A percentile compares a stretch with the other conserved stretches of the same genome.
phyloP scores from a whole-genome alignment of 495 filamentous ascomycete species.

The Penicillium macrosclerotiorum region DNA sequence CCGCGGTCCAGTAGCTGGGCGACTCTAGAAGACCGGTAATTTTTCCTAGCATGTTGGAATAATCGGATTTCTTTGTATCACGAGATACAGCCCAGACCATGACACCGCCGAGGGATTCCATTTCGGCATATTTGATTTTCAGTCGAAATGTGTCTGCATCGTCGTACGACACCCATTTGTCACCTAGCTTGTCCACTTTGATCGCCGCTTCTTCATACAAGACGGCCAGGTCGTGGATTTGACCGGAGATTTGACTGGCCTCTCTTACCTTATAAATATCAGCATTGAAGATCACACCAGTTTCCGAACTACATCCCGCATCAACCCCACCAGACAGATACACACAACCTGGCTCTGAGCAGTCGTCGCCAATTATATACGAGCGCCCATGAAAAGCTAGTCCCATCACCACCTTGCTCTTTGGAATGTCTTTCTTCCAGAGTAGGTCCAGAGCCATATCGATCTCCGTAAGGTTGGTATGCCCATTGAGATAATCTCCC shows the following conservation, averaged over 20 bases:
- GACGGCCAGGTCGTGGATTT: too few relatives aligned
- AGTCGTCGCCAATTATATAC: conserved; percentile 7
- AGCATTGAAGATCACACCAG: conserved; percentile 15
- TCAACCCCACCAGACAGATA: conserved; percentile 16
- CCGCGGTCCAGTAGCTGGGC: too few relatives aligned
- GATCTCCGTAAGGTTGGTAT: conserved; percentile 45
- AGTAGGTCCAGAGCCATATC: conserved; percentile 29
- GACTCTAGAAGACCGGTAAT: too few relatives aligned
- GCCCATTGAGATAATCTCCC: conserved; percentile 19
- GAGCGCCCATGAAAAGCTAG: conserved; percentile 41
- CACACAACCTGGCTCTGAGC: conserved; percentile 29
- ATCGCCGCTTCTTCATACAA: conserved; percentile 22
- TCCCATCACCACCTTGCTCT: conserved; percentile 38
- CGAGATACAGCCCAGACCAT: conserved; percentile 40
- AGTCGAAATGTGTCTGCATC: conserved; percentile 36
- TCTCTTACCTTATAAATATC: conserved; percentile 23
- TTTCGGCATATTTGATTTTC: conserved; percentile 40
- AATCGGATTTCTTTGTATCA: too few relatives aligned
- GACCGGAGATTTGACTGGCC: conserved; percentile 3
- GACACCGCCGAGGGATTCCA: conserved; percentile 37
- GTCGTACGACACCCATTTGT: conserved; percentile 48
- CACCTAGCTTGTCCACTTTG: conserved; percentile 32
- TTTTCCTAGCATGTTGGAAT: too few relatives aligned
- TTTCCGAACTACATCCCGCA: conserved; percentile 36
- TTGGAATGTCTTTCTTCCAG: conserved; percentile 36